A percentile compares a stretch with the other conserved stretches of the same genome.
Evolutionary conservation across 192 early-diverging fungal genomes (phyloP).

Genomic region (Thamnidium elegans): DNA sequence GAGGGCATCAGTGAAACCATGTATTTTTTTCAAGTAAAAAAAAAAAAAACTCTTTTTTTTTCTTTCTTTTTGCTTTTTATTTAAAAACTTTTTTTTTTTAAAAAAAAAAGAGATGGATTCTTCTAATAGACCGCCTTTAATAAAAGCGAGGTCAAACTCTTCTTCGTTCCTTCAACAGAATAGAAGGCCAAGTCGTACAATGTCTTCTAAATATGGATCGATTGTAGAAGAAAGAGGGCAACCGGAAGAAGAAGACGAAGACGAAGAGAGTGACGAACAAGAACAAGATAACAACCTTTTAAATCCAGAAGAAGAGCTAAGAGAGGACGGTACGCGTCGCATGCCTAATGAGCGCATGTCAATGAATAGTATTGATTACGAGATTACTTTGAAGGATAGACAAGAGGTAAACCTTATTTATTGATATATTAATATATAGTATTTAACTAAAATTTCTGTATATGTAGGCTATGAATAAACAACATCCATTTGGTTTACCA

Average conservation of each 20-base stretch:
- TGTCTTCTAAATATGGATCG: slow-evolving; percentile 7
- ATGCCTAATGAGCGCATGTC: slow-evolving; percentile 8
- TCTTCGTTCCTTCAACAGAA: not conserved
- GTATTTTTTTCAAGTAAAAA: too few species aligned
- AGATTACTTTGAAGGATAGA: slow-evolving; percentile 54
- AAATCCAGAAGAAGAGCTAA: not conserved
- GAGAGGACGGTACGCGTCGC: not conserved
- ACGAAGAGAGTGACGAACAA: not conserved
- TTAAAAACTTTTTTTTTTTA: too few species aligned
- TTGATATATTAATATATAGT: not conserved
- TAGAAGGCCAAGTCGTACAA: slow-evolving; percentile 8
- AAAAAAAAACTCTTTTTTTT: too few species aligned
- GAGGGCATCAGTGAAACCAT: too few species aligned
- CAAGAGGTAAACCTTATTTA: slow-evolving; percentile 43
- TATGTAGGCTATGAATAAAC: slow-evolving; percentile 67
- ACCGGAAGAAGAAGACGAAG: slow-evolving; percentile 2
- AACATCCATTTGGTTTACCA: slow-evolving; percentile 91
- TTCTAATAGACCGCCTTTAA: slow-evolving; percentile 8
- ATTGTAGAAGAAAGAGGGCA: slow-evolving; percentile 4
- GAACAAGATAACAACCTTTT: not conserved
- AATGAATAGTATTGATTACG: slow-evolving; percentile 33
- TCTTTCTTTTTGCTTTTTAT: too few species aligned
- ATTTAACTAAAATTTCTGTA: not conserved
- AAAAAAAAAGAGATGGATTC: not conserved
- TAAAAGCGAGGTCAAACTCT: slow-evolving; percentile 9